These are phyloP conservation scores for Candida glucosophila DNA, from an alignment of 1,139 yeast genomes.

Conservation along the genomic window DNA sequence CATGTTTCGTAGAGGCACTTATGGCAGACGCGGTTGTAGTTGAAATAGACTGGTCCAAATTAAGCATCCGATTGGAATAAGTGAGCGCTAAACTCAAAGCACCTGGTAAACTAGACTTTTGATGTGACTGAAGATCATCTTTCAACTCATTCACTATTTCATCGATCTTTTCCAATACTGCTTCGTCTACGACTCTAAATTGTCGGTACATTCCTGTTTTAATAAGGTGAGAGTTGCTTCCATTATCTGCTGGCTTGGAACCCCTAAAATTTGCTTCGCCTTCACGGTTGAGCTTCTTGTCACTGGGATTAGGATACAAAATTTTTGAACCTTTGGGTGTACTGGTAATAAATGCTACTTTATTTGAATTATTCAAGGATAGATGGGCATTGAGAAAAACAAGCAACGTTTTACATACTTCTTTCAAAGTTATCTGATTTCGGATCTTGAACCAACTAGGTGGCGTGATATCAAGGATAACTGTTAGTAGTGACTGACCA, in stretches of 20 bases:
- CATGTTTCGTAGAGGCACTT: conserved; percentile 28
- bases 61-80: conserved; percentile 63
- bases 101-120: conserved; percentile 52
- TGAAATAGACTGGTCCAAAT: conserved; percentile 39
- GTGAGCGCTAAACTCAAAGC: conserved; percentile 74
- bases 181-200: conserved; percentile 73
- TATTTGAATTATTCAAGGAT: conserved; percentile 76
- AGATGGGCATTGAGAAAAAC: conserved; percentile 81
- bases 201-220: conserved; percentile 67
- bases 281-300: conserved; percentile 14
- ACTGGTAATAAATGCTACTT: conserved; percentile 75
- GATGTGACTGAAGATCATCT: conserved; percentile 12
- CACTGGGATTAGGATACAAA: conserved; percentile 52
- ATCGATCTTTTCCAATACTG: conserved; percentile 57
- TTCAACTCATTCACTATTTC: conserved; percentile 28
- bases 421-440: conserved; percentile 38
- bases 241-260: conserved; percentile 1
- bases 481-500: conserved; percentile 72
- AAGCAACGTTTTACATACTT: conserved; percentile 50
- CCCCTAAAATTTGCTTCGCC: conserved; percentile 4
- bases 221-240: conserved; percentile 9
- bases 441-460: conserved; percentile 58
- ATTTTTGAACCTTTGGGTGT: conserved; percentile 65
- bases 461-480: conserved; percentile 75
- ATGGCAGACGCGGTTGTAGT: conserved; percentile 43